phyloP scores from a whole-genome alignment of 768 basidiomycete species.

The Obba rivulosa region DNA sequence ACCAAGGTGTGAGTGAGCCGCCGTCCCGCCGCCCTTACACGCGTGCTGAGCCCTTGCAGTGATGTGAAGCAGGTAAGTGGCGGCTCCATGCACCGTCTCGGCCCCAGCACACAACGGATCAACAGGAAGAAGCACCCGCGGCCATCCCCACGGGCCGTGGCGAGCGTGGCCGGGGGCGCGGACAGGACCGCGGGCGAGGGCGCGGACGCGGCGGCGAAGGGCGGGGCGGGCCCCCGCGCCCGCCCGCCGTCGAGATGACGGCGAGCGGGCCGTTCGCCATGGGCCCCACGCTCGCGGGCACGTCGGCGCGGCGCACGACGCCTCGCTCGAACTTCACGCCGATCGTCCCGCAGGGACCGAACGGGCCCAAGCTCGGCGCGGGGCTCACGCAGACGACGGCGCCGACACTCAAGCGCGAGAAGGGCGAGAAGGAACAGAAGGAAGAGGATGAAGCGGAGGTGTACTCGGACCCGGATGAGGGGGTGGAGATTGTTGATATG shows the following conservation, averaged over 20 bases:
- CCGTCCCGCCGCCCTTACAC: constrained; percentile 7
- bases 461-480: constrained; percentile 86
- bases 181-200: constrained; percentile 14
- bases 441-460: constrained; percentile 53
- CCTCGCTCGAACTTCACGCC: constrained; percentile 57
- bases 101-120: background rate
- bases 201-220: constrained; percentile 43
- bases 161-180: constrained; percentile 42
- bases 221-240: constrained; percentile 40
- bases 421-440: constrained; percentile 22
- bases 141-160: constrained; percentile 3
- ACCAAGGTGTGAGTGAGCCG: constrained; percentile 68
- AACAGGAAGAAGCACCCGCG: constrained; percentile 13
- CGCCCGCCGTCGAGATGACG: constrained; percentile 63
- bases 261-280: constrained; percentile 86
- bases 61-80: constrained; percentile 59
- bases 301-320: constrained; percentile 43
- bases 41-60: constrained; percentile 29
- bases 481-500: constrained; percentile 84
- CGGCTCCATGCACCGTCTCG: background rate
- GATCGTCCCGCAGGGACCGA: constrained; percentile 34
- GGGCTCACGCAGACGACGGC: constrained; percentile 46
- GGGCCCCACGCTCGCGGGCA: constrained; percentile 70
- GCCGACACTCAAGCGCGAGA: constrained; percentile 36
- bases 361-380: constrained; percentile 38